A percentile compares a stretch with the other conserved stretches of the same genome.
These are phyloP conservation scores for Baorangia bicolor DNA, from an alignment of 768 basidiomycete genomes.

Conservation along the genomic window DNA sequence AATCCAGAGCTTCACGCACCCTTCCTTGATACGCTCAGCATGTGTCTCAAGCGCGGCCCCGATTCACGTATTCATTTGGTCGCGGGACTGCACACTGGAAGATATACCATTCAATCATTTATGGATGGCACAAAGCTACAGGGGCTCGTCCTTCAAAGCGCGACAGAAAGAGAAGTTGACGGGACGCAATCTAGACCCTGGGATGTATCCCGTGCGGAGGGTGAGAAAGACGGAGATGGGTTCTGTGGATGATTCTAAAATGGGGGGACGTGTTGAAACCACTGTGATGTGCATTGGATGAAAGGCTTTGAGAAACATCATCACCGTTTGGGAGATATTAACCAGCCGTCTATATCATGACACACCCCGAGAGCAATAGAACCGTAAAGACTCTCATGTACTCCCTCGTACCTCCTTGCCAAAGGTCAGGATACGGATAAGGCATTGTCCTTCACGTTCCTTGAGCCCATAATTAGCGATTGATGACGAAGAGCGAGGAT, in stretches of 20 bases:
- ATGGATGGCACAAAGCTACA: slow-evolving; percentile 32
- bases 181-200: slow-evolving; percentile 45
- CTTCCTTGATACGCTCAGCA: slow-evolving; percentile 52
- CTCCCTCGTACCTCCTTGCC: slow-evolving; percentile 21
- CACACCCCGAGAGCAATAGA: neutral
- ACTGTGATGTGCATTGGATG: neutral
- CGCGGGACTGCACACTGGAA: slow-evolving; percentile 73
- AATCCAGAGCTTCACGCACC: slow-evolving; percentile 57
- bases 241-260: slow-evolving; percentile 62
- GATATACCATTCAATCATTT: slow-evolving; percentile 69
- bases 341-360: neutral
- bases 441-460: slow-evolving; percentile 35
- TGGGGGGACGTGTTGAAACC: slow-evolving; percentile 37
- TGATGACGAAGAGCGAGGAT: neutral
- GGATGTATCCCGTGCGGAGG: slow-evolving; percentile 49
- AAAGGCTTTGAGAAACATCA: neutral
- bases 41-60: slow-evolving; percentile 43
- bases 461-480: slow-evolving; percentile 8
- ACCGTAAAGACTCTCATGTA: slow-evolving; percentile 8
- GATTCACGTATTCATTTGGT: slow-evolving; percentile 61
- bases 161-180: slow-evolving; percentile 47
- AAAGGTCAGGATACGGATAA: slow-evolving; percentile 33
- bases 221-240: slow-evolving; percentile 70
- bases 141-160: slow-evolving; percentile 47
- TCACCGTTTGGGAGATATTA: neutral